Percentiles rank a stretch among this genome's conserved stretches.
phyloP scores from a whole-genome alignment of 1,284 basidiomycete species.

The Rhodotorula sp. region DNA sequence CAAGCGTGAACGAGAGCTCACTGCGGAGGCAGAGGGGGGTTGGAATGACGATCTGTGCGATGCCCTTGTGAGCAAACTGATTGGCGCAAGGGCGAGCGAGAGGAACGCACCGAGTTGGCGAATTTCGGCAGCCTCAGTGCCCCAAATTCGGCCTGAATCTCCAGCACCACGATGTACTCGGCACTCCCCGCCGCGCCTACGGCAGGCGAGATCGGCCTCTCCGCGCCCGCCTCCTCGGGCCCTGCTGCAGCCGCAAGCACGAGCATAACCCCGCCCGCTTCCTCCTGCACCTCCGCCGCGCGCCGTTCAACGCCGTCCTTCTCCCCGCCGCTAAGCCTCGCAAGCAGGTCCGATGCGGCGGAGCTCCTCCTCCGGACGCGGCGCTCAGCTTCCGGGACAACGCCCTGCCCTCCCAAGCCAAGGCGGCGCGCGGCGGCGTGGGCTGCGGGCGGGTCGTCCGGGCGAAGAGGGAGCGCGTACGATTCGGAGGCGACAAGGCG shows the following conservation, averaged over 20 bases:
- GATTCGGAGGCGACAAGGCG: not conserved
- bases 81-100: not conserved
- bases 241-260: not conserved
- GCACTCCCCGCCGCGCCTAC: not conserved
- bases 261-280: not conserved
- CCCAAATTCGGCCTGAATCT: conserved; percentile 13
- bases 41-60: conserved; percentile 24
- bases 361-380: not conserved
- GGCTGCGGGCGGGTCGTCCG: not conserved
- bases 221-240: too few species aligned
- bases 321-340: not conserved
- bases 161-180: conserved; percentile 28
- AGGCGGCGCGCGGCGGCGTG: conserved; percentile 6
- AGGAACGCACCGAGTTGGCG: conserved; percentile 23
- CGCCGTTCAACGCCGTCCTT: not conserved
- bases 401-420: not conserved
- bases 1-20: conserved; percentile 20
- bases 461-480: conserved; percentile 12
- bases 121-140: conserved; percentile 20
- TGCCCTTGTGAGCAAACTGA: not conserved
- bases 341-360: not conserved
- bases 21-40: conserved; percentile 30
- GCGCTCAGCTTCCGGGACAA: not conserved
- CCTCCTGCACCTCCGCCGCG: not conserved
- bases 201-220: not conserved